A percentile compares a stretch with the other conserved stretches of the same genome.
These are phyloP conservation scores for Ammopiptanthus mongolicus DNA, from an alignment of 306 rosid genomes.

Conservation along the genomic window DNA sequence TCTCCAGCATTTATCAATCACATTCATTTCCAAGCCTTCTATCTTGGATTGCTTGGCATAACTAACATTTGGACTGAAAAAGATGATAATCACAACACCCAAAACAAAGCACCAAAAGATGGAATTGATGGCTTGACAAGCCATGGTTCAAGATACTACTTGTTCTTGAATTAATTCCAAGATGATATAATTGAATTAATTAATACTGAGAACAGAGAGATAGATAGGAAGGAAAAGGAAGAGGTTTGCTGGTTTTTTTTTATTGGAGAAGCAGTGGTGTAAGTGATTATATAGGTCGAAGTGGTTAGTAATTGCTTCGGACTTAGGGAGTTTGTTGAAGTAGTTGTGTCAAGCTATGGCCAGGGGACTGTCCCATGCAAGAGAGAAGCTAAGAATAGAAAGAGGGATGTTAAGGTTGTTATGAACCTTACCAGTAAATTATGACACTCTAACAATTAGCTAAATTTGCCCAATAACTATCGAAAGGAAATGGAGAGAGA, in stretches of 20 bases:
- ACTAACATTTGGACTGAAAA: neutral
- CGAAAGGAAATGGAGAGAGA: neutral
- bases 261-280: neutral
- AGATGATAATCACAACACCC: neutral
- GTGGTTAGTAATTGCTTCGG: neutral
- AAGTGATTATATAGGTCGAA: neutral
- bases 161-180: neutral
- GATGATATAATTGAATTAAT: neutral
- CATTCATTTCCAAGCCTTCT: slow-evolving; percentile 12
- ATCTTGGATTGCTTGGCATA: neutral
- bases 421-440: neutral
- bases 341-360: neutral
- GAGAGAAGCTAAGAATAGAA: neutral
- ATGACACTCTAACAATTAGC: neutral
- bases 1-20: slow-evolving; percentile 31
- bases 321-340: neutral
- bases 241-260: neutral
- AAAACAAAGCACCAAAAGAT: neutral
- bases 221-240: neutral
- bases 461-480: neutral
- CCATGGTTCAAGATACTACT: neutral
- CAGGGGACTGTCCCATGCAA: neutral
- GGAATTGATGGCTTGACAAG: neutral
- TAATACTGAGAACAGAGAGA: neutral
- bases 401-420: neutral